Evolutionary conservation across 2,329 filamentous ascomycete species (phyloP).

Genomic region (Arthrobotrys conoides): DNA sequence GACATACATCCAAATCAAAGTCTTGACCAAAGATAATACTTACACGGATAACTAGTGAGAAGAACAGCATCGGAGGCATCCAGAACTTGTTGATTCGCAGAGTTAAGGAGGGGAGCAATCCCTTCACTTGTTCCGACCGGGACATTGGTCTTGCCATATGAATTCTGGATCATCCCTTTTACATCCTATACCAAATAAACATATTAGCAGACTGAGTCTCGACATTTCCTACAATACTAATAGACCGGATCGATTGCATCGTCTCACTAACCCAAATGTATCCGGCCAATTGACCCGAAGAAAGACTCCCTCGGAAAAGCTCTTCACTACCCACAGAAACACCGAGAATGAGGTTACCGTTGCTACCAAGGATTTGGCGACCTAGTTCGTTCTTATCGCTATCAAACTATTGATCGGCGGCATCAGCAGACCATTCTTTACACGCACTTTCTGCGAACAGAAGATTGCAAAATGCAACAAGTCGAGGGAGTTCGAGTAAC

Average conservation of each 20-base stretch:
- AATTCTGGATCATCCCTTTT: conserved; percentile 71
- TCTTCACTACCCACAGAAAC: conserved; percentile 65
- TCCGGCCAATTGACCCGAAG: conserved; percentile 32
- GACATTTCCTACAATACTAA: background rate
- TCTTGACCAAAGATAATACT: background rate
- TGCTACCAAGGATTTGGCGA: conserved; percentile 65
- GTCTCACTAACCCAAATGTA: conserved; percentile 51
- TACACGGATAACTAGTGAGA: conserved; percentile 59
- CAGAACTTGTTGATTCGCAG: conserved; percentile 74
- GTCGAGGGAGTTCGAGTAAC: background rate
- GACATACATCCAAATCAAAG: background rate
- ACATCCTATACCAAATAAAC: conserved; percentile 67
- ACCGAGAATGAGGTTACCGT: conserved; percentile 39
- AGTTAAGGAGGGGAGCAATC: conserved; percentile 76
- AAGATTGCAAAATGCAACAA: conserved; percentile 66
- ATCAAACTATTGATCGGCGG: conserved; percentile 71
- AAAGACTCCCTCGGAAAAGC: conserved; percentile 39
- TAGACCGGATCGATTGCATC: background rate
- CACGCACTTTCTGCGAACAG: background rate
- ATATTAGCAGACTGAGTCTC: background rate
- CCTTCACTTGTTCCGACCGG: conserved; percentile 79
- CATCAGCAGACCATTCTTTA: conserved; percentile 68
- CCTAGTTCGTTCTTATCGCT: conserved; percentile 64
- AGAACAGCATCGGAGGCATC: conserved; percentile 71
- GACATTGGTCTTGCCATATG: conserved; percentile 68